Evolutionary conservation across 805 yeast species (phyloP), one percentile per base, ranked within the genome.

Genomic region (Metschnikowia baotianmanensis): DNA sequence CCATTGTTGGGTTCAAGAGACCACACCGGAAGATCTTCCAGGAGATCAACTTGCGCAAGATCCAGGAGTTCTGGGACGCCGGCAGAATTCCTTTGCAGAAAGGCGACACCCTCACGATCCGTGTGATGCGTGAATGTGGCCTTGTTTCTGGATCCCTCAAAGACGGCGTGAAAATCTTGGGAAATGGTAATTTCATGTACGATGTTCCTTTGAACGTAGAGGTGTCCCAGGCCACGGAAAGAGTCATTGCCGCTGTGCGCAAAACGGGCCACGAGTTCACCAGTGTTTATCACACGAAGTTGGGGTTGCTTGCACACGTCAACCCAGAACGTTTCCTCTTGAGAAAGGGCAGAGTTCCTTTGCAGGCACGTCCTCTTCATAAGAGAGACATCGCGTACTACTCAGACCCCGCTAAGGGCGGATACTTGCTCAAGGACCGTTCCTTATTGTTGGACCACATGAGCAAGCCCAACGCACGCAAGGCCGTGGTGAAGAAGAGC

Each of bases 1-100:
- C 97, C 51, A 91, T 91, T 60, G 71, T 83, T 45, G 98, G 98
- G 7, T 89, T 89, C 69, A 80, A 77, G 54, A 78, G 87, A 60
- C 77, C 75, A 19, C 79, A 76, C 53, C 75, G 75, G 35, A 65
- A 65, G 45, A 74, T 73, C 11, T 66, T 78, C 52, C 66, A 70
- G 36, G 80, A 77, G 52, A 56, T 93, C 48, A 85, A 86, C 56
- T 70, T 91, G 56, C 76, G 71, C 24, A 74, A 80, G 51, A 79
- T 93, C 41, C 86, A 83, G 56, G 73, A 76, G 48, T 87, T 86
- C 58, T 77, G 86, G 65, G 72, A 82, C 44, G 61, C 69, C 43
- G 87, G 88, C 7, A 77, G 88, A 56, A 65, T 91, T 15, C 65
- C 70, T 13, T 65, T 85, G 41, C 54, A 66, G 31, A 74, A 71